Percentiles rank a stretch among this genome's conserved stretches.
phyloP scores from a whole-genome alignment of 805 yeast species.

The Nakazawaea holstii region DNA sequence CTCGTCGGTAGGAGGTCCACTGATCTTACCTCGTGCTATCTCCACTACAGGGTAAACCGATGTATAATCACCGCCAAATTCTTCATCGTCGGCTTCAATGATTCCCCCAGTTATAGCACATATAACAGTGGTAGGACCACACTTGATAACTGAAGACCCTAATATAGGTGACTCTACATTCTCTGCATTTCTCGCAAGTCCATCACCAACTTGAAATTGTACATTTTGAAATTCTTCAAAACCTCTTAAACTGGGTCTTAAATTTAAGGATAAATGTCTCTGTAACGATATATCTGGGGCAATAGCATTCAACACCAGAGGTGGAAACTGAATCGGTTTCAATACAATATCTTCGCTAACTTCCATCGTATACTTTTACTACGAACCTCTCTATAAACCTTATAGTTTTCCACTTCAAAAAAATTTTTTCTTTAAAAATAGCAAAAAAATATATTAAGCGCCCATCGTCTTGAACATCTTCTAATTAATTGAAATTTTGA shows the following conservation, averaged over 20 bases:
- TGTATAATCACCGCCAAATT: conserved; percentile 30
- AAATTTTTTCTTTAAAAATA: background rate
- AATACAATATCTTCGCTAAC: conserved; percentile 6
- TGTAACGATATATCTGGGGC: conserved; percentile 83
- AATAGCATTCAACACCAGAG: conserved; percentile 74
- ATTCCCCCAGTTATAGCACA: conserved; percentile 69
- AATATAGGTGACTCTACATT: conserved; percentile 31
- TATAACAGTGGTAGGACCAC: conserved; percentile 69
- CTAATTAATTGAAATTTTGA: background rate
- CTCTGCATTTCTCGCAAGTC: conserved; percentile 26
- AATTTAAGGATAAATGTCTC: conserved; percentile 67
- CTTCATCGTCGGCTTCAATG: conserved; percentile 46
- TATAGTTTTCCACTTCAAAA: background rate
- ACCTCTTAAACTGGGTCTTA: conserved; percentile 70
- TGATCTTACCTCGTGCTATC: conserved; percentile 60
- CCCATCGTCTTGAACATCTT: background rate
- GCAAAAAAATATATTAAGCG: background rate
- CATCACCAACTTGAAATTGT: conserved; percentile 32
- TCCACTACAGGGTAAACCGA: conserved; percentile 71
- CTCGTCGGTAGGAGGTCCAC: conserved; percentile 81
- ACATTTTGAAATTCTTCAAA: conserved; percentile 69
- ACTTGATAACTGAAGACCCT: conserved; percentile 65
- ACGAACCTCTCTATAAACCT: background rate
- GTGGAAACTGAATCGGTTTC: conserved; percentile 61
- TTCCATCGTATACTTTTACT: background rate